phyloP scores from a whole-genome alignment of 371 early-diverging fungal species.

The Dinochytrium kinnereticum region DNA sequence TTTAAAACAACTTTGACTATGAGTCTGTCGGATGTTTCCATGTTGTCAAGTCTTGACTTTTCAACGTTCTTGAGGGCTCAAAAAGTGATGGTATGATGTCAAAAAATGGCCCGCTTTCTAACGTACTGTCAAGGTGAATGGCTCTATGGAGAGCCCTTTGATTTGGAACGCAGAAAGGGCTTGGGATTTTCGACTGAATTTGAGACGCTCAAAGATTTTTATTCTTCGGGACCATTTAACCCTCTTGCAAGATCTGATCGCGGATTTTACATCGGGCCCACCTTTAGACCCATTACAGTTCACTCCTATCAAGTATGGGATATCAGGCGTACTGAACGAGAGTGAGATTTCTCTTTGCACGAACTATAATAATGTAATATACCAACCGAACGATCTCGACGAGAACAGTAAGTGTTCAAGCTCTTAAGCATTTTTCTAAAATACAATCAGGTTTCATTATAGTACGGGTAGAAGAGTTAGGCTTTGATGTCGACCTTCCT shows the following conservation, averaged over 20 bases:
- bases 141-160: conserved; percentile 68
- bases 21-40: conserved; percentile 55
- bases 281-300: conserved; percentile 67
- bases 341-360: conserved; percentile 70
- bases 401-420: conserved; percentile 66
- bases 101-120: background rate
- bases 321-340: conserved; percentile 61
- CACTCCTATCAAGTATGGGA: conserved; percentile 70
- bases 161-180: conserved; percentile 78
- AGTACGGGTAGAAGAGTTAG: conserved; percentile 1
- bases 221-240: conserved; percentile 85
- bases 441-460: background rate
- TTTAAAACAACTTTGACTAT: conserved; percentile 60
- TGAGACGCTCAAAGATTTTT: conserved; percentile 53
- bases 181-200: conserved; percentile 66
- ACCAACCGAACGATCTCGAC: conserved; percentile 66
- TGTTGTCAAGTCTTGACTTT: conserved; percentile 76
- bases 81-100: conserved; percentile 57
- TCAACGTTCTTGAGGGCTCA: conserved; percentile 62
- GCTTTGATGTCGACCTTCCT: conserved; percentile 49
- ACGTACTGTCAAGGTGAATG: conserved; percentile 18
- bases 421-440: too few species aligned
- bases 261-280: conserved; percentile 73
- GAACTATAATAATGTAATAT: conserved; percentile 84
- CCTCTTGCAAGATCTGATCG: conserved; percentile 73